Base-by-base conservation (phyloP, 257 asterid species). In the Primulina tabacum region DNA sequence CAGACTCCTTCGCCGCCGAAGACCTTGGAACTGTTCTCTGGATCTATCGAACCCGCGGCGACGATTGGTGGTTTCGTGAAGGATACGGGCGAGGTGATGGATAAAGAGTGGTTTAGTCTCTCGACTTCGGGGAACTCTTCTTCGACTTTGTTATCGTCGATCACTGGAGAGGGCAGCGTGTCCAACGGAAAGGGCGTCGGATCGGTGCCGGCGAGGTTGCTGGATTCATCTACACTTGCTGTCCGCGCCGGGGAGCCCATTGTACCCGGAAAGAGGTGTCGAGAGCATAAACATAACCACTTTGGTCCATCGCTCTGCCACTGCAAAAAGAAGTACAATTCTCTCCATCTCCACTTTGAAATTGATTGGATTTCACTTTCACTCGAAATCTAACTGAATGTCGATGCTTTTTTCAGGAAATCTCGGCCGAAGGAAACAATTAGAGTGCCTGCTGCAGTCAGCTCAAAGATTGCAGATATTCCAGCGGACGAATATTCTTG, bases 131-230 rank as follows among this genome's bases (percentile, higher is more conserved):
- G 56, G 8, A 50, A 50, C 56, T 50, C 56, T 14, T 50, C 56
- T 4, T 50, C 56, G 20, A 50, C 56, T 50, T 82, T 85, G 68
- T 1, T 87, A 71, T 89, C 90, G 26, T 82, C 92, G 43, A 89
- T 88, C 47, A 83, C 97, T 10, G 96, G 90, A 12, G 96, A 90
- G 69, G 97, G 96, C 47, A 91, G 96, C 72, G 93, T 88, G 0
- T 84, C 92, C 0, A 89, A 89, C 62, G 96, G 90, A 1, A 87
- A 85, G 62, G 83, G 74, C 18, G 56, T 17, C 8, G 88, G 79
- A 4, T 71, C 88, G 26, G 64, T 33, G 35, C 35, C 89, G 21
- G 53, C 89, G 0, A 73, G 80, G 77, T 78, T 77, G 20, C 68
- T 75, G 12, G 33, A 71, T 43, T 75, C 56, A 1, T 16, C 56